phyloP scores from a whole-genome alignment of 2,329 filamentous ascomycete genomes.

The Talaromyces piceae region DNA sequence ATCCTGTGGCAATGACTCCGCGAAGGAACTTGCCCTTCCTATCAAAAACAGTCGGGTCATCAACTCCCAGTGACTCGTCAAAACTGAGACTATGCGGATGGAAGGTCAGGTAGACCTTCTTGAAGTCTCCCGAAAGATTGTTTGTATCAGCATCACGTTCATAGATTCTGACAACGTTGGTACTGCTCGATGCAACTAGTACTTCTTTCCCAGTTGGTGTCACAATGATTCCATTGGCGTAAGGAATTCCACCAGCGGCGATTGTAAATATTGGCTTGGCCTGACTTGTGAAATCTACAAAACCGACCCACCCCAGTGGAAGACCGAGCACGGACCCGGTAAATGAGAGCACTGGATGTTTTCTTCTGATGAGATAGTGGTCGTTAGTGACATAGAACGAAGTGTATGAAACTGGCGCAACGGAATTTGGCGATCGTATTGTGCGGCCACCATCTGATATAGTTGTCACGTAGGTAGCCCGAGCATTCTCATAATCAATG shows the following conservation, averaged over 20 bases:
- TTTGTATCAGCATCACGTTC: slow-evolving; percentile 13
- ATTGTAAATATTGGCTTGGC: slow-evolving; percentile 9
- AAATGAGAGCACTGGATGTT: slow-evolving; percentile 11
- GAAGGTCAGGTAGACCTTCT: slow-evolving; percentile 11
- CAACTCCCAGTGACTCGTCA: slow-evolving; percentile 11
- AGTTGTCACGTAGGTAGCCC: slow-evolving; percentile 11
- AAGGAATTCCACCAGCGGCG: slow-evolving; percentile 12
- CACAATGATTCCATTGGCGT: slow-evolving; percentile 14
- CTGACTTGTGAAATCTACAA: slow-evolving; percentile 11
- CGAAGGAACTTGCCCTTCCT: slow-evolving; percentile 13
- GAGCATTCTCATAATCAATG: slow-evolving; percentile 13
- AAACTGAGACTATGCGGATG: slow-evolving; percentile 15
- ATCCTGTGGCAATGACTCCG: slow-evolving; percentile 12
- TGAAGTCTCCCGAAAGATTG: slow-evolving; percentile 9
- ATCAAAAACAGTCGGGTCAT: slow-evolving; percentile 13
- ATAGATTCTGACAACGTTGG: slow-evolving; percentile 11
- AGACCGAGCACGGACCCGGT: slow-evolving; percentile 10
- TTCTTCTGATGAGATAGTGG: slow-evolving; percentile 11
- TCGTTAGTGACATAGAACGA: slow-evolving; percentile 16
- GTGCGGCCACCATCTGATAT: slow-evolving; percentile 12
- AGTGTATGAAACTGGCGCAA: slow-evolving; percentile 13
- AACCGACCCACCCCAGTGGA: slow-evolving; percentile 14
- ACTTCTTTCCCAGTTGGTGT: slow-evolving; percentile 14
- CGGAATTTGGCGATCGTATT: slow-evolving; percentile 13
- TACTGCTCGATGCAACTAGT: slow-evolving; percentile 12